Conservation (phyloP, 169 alveolate genomes). For the Plasmodium gallinaceum region DNA sequence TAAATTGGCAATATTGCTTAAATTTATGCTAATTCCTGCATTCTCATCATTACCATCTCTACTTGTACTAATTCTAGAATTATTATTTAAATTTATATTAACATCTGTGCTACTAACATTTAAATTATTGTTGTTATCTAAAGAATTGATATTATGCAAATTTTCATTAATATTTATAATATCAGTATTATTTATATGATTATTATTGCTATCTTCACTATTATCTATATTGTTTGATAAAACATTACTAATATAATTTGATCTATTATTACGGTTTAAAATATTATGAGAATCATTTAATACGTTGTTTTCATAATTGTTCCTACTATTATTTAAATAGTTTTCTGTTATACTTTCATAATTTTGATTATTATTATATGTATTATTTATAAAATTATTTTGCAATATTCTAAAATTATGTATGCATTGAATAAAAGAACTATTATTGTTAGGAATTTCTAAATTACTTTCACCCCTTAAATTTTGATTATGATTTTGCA, state of each 20-base stretch:
- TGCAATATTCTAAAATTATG: constrained; percentile 39
- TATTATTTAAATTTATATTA: neutral
- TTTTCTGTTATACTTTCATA: neutral
- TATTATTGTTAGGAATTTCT: constrained; percentile 13
- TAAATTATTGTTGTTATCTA: neutral
- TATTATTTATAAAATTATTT: constrained; percentile 14
- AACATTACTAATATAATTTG: neutral
- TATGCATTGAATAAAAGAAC: constrained; percentile 8
- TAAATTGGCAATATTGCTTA: neutral
- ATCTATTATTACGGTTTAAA: constrained; percentile 14
- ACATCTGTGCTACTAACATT: neutral
- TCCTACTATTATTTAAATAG: constrained; percentile 5
- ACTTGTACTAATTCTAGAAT: neutral
- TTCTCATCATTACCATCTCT: neutral
- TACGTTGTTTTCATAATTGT: constrained; percentile 8
- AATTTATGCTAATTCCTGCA: neutral
- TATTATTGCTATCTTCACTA: neutral
- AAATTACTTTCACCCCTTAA: constrained; percentile 36
- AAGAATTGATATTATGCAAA: no score
- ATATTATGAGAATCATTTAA: constrained; percentile 30
- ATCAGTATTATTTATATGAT: neutral
- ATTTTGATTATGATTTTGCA: neutral
- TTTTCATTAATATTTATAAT: neutral
- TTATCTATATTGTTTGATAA: neutral
- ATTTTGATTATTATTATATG: constrained; percentile 6